Base-by-base conservation (phyloP, 176 grass and related monocot species). In the Triticum timopheevii region DNA sequence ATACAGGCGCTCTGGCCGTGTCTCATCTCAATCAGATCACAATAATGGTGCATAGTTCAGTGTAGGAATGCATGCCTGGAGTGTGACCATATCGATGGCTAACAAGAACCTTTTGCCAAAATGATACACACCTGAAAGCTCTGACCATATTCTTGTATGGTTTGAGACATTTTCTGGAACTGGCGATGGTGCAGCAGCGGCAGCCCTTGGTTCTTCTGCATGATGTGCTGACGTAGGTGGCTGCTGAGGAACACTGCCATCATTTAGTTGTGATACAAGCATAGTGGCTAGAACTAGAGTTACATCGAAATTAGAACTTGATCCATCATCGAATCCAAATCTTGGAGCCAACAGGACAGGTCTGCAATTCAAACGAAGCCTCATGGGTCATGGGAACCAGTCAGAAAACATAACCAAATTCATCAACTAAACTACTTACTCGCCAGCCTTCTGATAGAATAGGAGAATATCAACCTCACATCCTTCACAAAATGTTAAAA, bases 91-190 rank as follows among this genome's bases (percentile, higher is more conserved):
- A 76, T 52, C 36, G 36, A 80, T 70, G 63, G 40, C 59, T 73
- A 59, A 54, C 27, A 82, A 50, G 12, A 84, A 78, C 62, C 10
- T 2, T 85, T 90, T 68, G 44, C 27, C 33, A 85, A 71, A 87
- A 87, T 65, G 24, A 90, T 87, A 85, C 45, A 44, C 33, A 99
- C 97, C 89, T 92, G 92, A 93, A 83, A 99, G 92, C 49, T 99
- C 97, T 3, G 92, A 96, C 97, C 97, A 99, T 79, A 99, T 94
- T 89, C 95, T 94, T 61, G 97, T 94, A 78, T 94, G 88, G 63
- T 92, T 88, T 35, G 93, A 92, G 82, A 90, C 69, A 92, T 95
- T 88, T 65, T 87, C 88, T 54, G 88, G 87, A 79, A 62, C 58
- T 82, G 61, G 30, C 75, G 90, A 78, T 65, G 85, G 87, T 58